Percentiles rank a stretch among this genome's conserved stretches.
These are phyloP conservation scores for Hagleromyces aurorensis DNA, from an alignment of 805 yeast genomes.

Conservation along the genomic window DNA sequence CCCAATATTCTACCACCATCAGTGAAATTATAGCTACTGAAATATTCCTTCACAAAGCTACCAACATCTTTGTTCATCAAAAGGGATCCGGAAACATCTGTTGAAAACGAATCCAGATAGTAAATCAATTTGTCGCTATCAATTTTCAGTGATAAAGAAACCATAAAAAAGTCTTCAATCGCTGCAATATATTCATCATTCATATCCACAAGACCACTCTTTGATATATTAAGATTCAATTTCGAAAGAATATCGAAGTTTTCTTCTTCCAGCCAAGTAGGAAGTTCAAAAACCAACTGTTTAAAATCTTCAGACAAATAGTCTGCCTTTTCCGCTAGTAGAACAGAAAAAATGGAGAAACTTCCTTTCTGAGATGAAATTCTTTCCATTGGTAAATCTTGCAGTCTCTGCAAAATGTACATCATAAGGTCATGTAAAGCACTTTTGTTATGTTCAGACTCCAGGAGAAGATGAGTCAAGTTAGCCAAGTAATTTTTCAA, in stretches of 20 bases:
- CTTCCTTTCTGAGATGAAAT: too few relatives aligned
- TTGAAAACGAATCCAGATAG: conserved; percentile 30
- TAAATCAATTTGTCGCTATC: conserved; percentile 22
- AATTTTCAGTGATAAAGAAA: conserved; percentile 14
- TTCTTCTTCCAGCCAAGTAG: conserved; percentile 27
- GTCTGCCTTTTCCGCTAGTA: not conserved
- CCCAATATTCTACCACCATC: conserved; percentile 25
- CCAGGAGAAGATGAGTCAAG: too few relatives aligned
- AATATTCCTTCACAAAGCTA: conserved; percentile 16
- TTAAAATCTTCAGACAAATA: conserved; percentile 22
- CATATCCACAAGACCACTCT: conserved; percentile 16
- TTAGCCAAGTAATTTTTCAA: too few relatives aligned
- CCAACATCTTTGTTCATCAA: conserved; percentile 13
- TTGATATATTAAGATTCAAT: conserved; percentile 30
- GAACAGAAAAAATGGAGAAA: not conserved
- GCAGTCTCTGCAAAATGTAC: too few relatives aligned
- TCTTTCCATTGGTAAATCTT: too few relatives aligned
- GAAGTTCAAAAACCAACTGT: conserved; percentile 31
- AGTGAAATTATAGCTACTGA: conserved; percentile 22
- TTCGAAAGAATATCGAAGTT: conserved; percentile 29
- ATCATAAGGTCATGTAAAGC: not conserved
- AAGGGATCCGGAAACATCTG: conserved; percentile 11
- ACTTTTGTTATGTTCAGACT: not conserved
- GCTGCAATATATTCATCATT: conserved; percentile 8
- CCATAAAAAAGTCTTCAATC: conserved; percentile 18